Evolutionary conservation across 371 early-diverging fungal species (phyloP).

Genomic region (Apophysomyces sp.): DNA sequence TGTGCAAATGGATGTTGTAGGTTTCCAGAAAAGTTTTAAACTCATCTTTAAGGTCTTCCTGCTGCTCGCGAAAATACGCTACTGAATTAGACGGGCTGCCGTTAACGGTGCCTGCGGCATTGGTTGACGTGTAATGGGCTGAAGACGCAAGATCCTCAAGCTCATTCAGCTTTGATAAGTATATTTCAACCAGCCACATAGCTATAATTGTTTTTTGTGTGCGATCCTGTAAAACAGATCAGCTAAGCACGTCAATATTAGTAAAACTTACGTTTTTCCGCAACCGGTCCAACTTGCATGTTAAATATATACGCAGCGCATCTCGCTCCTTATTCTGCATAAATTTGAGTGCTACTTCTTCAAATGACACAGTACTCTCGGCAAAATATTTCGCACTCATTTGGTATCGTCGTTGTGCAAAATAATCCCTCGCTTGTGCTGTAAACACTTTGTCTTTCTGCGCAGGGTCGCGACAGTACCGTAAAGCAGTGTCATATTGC

Average conservation of each 20-base stretch:
- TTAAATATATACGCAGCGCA: constrained; percentile 72
- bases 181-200: constrained; percentile 87
- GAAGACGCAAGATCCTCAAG: constrained; percentile 57
- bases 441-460: constrained; percentile 73
- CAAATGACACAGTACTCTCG: constrained; percentile 73
- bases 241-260: not conserved
- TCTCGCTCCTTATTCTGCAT: constrained; percentile 66
- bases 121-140: constrained; percentile 22
- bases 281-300: constrained; percentile 59
- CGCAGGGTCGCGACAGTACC: constrained; percentile 64
- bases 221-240: constrained; percentile 50
- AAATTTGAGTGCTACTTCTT: constrained; percentile 82
- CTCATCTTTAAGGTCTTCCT: constrained; percentile 55
- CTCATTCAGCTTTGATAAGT: constrained; percentile 68
- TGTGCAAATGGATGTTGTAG: constrained; percentile 61
- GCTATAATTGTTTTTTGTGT: constrained; percentile 77
- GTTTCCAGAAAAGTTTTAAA: constrained; percentile 66
- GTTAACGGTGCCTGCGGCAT: not conserved
- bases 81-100: constrained; percentile 2
- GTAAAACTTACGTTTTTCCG: constrained; percentile 45
- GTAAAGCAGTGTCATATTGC: constrained; percentile 69
- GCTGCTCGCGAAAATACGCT: constrained; percentile 36
- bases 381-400: constrained; percentile 84
- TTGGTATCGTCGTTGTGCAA: constrained; percentile 62
- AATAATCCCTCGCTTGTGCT: constrained; percentile 82